Evolutionary conservation across 495 filamentous ascomycete species (phyloP).

Genomic region (Cryomyces minteri): DNA sequence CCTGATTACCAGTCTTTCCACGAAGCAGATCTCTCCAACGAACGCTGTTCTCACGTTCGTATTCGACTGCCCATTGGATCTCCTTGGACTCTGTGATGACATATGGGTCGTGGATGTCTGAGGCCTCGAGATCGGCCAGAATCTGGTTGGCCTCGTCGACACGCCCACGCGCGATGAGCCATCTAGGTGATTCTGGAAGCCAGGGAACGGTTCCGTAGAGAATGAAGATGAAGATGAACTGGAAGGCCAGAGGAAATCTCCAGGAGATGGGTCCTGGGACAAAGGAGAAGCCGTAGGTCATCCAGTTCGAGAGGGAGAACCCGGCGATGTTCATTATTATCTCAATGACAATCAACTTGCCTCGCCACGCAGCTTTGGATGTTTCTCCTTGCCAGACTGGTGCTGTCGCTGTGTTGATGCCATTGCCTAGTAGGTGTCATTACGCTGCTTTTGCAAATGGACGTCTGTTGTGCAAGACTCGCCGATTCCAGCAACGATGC

Average conservation of each 20-base stretch:
- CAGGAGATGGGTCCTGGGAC: constrained; percentile 26
- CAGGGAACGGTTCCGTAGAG: constrained; percentile 30
- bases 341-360: constrained; percentile 41
- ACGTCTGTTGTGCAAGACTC: neutral
- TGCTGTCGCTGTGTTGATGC: constrained; percentile 43
- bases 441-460: constrained; percentile 15
- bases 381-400: constrained; percentile 51
- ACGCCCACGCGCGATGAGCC: constrained; percentile 27
- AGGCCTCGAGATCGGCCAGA: constrained; percentile 28
- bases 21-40: constrained; percentile 28
- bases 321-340: constrained; percentile 42
- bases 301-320: constrained; percentile 34
- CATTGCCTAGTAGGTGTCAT: constrained; percentile 31
- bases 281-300: constrained; percentile 38
- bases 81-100: constrained; percentile 27
- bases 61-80: constrained; percentile 28
- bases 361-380: constrained; percentile 36
- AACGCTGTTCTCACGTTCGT: constrained; percentile 29
- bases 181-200: constrained; percentile 38
- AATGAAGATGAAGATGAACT: constrained; percentile 37
- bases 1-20: constrained; percentile 17
- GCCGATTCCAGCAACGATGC: neutral
- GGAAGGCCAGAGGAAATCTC: constrained; percentile 39
- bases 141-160: constrained; percentile 29
- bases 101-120: constrained; percentile 26